Evolutionary conservation across 768 basidiomycete species (phyloP).

Genomic region (Lyophyllum atratum): DNA sequence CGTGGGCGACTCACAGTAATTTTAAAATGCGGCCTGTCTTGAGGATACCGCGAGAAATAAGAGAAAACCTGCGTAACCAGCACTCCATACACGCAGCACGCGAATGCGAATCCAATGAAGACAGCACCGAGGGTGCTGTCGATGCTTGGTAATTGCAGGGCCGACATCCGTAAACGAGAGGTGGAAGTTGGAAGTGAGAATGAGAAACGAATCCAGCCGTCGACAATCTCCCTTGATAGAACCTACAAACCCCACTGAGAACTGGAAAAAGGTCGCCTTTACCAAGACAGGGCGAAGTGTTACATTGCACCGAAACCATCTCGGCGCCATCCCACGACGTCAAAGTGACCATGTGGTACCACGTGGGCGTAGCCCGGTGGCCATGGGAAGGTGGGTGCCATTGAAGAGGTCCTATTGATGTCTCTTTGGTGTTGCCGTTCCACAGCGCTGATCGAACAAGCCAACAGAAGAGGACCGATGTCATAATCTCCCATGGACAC

Average conservation of each 20-base stretch:
- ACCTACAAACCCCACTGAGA: not conserved
- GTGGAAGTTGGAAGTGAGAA: not conserved
- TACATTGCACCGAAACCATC: not conserved
- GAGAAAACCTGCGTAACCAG: conserved; percentile 53
- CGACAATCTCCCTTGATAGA: not conserved
- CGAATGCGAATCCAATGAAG: conserved; percentile 57
- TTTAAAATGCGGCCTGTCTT: conserved; percentile 54
- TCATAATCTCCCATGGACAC: not conserved
- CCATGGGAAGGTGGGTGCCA: not conserved
- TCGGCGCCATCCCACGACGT: conserved; percentile 5
- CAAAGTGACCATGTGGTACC: conserved; percentile 1
- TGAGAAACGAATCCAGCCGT: not conserved
- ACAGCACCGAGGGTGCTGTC: conserved; percentile 61
- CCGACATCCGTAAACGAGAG: conserved; percentile 8
- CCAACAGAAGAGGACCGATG: not conserved
- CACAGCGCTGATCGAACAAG: not conserved
- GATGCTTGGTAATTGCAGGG: conserved; percentile 23
- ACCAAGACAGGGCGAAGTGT: not conserved
- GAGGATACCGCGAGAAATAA: conserved; percentile 57
- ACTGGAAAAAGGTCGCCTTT: not conserved
- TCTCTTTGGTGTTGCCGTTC: not conserved
- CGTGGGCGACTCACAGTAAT: conserved; percentile 40
- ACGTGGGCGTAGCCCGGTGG: not conserved
- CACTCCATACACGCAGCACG: conserved; percentile 56
- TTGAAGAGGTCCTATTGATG: not conserved